Evolutionary conservation across 805 yeast genomes (phyloP), one percentile per base, ranked within the genome.

Genomic region (Candida sithepensis): DNA sequence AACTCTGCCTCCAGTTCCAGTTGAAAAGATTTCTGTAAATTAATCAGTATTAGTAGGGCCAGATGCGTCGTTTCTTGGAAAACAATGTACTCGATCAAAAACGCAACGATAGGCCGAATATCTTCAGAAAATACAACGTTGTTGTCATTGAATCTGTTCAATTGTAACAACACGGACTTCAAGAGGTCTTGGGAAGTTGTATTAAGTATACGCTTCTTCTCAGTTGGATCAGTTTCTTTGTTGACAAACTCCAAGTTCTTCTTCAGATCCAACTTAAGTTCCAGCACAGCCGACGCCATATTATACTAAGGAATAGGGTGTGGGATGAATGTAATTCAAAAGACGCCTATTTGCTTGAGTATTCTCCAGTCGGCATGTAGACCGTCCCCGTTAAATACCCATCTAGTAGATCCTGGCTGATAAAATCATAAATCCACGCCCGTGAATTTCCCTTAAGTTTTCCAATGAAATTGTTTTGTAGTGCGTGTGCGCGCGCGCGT

Each of bases 31-130:
- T 30, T 39, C 20, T 39, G 42, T 9, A 39, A 23, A 13, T 32
- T 32, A 2, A 39, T 32, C 3, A 44, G 3, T 12, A 32, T 32
- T 3, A 44, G 26, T 22, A 44, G 18, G 5, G 33, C 33, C 21
- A 44, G 18, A 38, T 42, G 23, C 3, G 42, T 16, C 13, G 46
- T 39, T 5, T 44, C 34, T 7, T 44, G 32, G 18, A 20, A 44
- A 4, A 34, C 19, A 23, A 44, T 38, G 14, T 10, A 39, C 13
- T 33, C 16, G 4, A 44, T 6, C 8, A 44, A 13, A 9, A 9
- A 24, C 9, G 46, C 10, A 21, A 44, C 3, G 6, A 44, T n/a
- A 6, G 46, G 46, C 6, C 20, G 3, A 10, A 44, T 32, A 14
- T 44, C 46, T 3, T 30, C 42, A 7, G 39, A 14, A 18, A 39